These are phyloP conservation scores for Candida nemodendra DNA, from an alignment of 805 yeast genomes.

Conservation along the genomic window DNA sequence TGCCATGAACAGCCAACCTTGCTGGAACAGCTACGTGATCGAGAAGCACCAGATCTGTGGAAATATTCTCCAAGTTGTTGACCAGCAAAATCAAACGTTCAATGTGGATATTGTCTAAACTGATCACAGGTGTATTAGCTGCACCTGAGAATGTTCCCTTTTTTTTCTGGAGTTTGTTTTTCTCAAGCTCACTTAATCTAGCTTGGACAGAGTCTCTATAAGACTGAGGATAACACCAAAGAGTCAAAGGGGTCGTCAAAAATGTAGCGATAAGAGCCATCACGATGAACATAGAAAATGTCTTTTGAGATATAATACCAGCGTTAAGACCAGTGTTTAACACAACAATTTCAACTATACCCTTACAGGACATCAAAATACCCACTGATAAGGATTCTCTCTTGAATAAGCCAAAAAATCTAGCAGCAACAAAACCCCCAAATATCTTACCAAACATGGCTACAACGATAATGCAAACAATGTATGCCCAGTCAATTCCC, in stretches of 20 bases:
- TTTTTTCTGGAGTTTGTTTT: conserved; percentile 14
- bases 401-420: conserved; percentile 60
- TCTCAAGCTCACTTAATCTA: conserved; percentile 20
- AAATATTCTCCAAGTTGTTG: conserved; percentile 29
- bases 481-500: conserved; percentile 79
- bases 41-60: conserved; percentile 29
- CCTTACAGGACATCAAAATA: conserved; percentile 82
- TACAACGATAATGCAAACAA: conserved; percentile 61
- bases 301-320: conserved; percentile 59
- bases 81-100: conserved; percentile 26
- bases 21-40: conserved; percentile 27
- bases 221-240: conserved; percentile 56
- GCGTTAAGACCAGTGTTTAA: conserved; percentile 72
- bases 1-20: conserved; percentile 41
- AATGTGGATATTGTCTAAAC: conserved; percentile 19
- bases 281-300: conserved; percentile 76
- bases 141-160: conserved; percentile 33
- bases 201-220: conserved; percentile 52
- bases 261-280: conserved; percentile 82
- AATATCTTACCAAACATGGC: conserved; percentile 67
- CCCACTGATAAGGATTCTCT: conserved; percentile 78
- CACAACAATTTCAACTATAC: conserved; percentile 82
- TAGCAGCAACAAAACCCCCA: conserved; percentile 69
- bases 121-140: conserved; percentile 28
- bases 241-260: conserved; percentile 73